Evolutionary conservation across 306 rosid species (phyloP), one percentile per base, ranked within the genome.

Genomic region (Luffa aegyptiaca): DNA sequence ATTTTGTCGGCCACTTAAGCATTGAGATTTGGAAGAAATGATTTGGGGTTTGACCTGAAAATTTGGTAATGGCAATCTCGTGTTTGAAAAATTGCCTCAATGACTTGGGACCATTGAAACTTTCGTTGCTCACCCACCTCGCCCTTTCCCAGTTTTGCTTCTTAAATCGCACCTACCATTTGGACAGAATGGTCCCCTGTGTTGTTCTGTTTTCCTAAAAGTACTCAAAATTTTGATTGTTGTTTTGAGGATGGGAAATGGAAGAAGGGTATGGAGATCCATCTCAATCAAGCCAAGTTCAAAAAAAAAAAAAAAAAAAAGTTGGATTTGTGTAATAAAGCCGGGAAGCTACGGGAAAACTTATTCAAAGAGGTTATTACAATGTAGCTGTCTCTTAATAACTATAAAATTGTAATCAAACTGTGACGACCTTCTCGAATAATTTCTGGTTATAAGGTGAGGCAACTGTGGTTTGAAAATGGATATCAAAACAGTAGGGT

Each of bases 1-100:
- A 48, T 49, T 74, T 74, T 74, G 78, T 74, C 78, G 78, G 78
- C 78, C 78, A 74, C 62, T 74, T 35, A 0, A 62, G 56, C 20
- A 8, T 31, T 74, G 37, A 74, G 62, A 51, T 74, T 74, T 44
- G 76, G 5, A 44, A n/a, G 55, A 70, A 44, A 70, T 70, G 53
- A 70, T 66, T 51, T 13, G 21, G 21, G 78, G 78, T 74, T 74
- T 74, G 62, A 74, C 78, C 39, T 72, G 58, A 48, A 31, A 20
- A 74, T 26, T 49, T 20, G 18, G 12, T n/a, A 69, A 66, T n/a
- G 18, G 2, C 53, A 21, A 44, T 20, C 53, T 68, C 11, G 6
- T 46, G 76, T 45, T 71, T 73, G 78, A 73, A 73, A 49, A 31
- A 49, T 31, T 49, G 61, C 61, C 12, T 73, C 78, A 46, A 74